Evolutionary conservation across 139 green algal genomes (phyloP).

Genomic region (Marvania coccoides): DNA sequence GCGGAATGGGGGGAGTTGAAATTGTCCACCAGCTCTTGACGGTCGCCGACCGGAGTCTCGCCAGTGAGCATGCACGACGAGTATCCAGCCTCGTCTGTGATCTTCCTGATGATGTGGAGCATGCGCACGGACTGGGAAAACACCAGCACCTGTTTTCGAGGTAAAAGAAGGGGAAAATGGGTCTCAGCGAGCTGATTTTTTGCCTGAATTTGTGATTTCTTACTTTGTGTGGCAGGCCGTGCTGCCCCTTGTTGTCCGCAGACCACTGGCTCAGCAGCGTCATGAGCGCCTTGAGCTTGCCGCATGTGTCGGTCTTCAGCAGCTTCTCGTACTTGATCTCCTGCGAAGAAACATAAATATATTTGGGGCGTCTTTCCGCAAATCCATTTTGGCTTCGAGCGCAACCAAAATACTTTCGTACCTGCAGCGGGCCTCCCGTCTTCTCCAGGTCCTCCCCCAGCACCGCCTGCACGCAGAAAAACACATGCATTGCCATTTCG

Average conservation of each 20-base stretch:
- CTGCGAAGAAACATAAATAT: too few relatives aligned
- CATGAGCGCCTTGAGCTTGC: slow-evolving; percentile 21
- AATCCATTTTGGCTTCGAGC: too few relatives aligned
- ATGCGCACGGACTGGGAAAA: slow-evolving; percentile 54
- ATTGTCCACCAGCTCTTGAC: slow-evolving; percentile 42
- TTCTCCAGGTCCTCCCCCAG: neutral
- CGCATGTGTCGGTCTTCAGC: too few relatives aligned
- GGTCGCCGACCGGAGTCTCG: slow-evolving; percentile 6
- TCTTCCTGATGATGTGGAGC: slow-evolving; percentile 47
- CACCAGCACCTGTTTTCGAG: slow-evolving; percentile 66
- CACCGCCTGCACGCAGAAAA: neutral
- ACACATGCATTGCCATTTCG: neutral
- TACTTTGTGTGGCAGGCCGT: neutral
- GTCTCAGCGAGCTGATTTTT: neutral
- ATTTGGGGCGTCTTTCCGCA: too few relatives aligned
- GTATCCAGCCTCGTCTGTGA: neutral
- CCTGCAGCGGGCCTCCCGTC: neutral
- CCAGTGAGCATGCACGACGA: neutral
- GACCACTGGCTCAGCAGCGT: slow-evolving; percentile 13
- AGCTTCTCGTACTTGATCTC: too few relatives aligned
- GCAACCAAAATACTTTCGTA: too few relatives aligned
- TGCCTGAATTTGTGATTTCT: too few relatives aligned
- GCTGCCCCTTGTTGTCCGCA: neutral
- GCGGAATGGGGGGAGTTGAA: slow-evolving; percentile 50
- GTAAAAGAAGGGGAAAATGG: neutral